Evolutionary conservation across 208 protist species (phyloP).

Genomic region (Plasmodiophora brassicae): DNA sequence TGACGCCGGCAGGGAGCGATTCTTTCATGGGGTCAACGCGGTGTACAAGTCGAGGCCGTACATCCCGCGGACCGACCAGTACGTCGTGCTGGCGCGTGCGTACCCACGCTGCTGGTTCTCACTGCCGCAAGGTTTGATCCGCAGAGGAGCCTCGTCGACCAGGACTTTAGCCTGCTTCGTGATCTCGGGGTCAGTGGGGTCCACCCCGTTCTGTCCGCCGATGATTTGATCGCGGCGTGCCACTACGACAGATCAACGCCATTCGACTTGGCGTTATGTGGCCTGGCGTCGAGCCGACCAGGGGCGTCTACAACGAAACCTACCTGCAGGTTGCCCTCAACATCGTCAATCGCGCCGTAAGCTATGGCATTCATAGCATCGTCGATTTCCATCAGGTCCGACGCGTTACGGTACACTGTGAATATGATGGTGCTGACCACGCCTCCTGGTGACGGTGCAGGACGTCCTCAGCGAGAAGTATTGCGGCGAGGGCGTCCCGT

Average conservation of each 20-base stretch:
- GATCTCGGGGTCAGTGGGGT: neutral
- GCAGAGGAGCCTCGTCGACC: neutral
- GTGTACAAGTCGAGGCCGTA: constrained; percentile 8
- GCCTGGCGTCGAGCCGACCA: constrained; percentile 37
- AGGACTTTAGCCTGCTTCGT: neutral
- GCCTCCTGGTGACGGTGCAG: neutral
- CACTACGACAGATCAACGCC: neutral
- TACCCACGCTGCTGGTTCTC: neutral
- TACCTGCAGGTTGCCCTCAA: neutral
- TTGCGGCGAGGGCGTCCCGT: neutral
- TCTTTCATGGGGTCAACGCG: constrained; percentile 31
- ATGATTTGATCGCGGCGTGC: neutral
- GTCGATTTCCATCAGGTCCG: neutral
- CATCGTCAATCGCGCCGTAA: neutral
- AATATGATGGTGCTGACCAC: no score
- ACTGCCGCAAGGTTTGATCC: neutral
- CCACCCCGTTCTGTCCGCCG: neutral
- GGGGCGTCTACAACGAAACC: constrained; percentile 1
- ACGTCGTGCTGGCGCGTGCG: neutral
- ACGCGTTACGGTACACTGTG: neutral
- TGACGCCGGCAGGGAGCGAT: neutral
- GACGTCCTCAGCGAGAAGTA: neutral
- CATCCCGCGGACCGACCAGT: neutral
- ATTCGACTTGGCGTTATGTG: constrained; percentile 42
- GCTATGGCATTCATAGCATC: neutral